phyloP scores from a whole-genome alignment of 805 yeast genomes.

The Teunomyces panamensis region DNA sequence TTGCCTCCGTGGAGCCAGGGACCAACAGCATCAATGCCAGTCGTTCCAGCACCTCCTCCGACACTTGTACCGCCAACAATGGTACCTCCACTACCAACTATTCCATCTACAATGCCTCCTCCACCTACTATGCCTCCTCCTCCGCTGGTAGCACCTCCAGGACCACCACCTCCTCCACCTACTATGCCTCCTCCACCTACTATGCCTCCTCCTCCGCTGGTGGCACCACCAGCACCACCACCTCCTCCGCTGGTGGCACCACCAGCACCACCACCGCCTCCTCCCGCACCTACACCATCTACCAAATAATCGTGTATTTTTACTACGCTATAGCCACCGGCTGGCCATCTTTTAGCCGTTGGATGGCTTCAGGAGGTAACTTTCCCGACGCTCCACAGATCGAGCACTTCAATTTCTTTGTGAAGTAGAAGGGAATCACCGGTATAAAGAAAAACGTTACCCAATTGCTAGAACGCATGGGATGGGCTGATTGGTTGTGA shows the following conservation, averaged over 20 bases:
- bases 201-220: constrained; percentile 20
- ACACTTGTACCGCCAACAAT: background rate
- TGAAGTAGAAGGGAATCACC: constrained; percentile 49
- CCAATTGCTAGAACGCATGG: constrained; percentile 52
- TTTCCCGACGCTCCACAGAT: constrained; percentile 47
- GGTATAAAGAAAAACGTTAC: constrained; percentile 56
- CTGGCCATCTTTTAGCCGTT: constrained; percentile 28
- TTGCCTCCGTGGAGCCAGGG: constrained; percentile 21
- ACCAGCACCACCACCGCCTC: constrained; percentile 15
- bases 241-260: constrained; percentile 13
- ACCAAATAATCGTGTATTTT: constrained; percentile 14
- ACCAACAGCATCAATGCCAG: background rate
- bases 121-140: constrained; percentile 11
- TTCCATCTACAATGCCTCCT: constrained; percentile 9
- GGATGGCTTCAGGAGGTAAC: constrained; percentile 20
- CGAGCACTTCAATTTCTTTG: constrained; percentile 49
- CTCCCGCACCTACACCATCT: constrained; percentile 11
- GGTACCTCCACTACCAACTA: constrained; percentile 19
- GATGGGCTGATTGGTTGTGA: constrained; percentile 52
- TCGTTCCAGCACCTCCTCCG: background rate
- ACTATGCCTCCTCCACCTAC: constrained; percentile 10
- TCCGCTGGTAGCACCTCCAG: constrained; percentile 19
- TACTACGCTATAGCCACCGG: constrained; percentile 27
- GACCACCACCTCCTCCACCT: constrained; percentile 13
- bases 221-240: constrained; percentile 21